Conservation (phyloP, 2,329 filamentous ascomycete genomes). For the Sporothrix brasiliensis region DNA sequence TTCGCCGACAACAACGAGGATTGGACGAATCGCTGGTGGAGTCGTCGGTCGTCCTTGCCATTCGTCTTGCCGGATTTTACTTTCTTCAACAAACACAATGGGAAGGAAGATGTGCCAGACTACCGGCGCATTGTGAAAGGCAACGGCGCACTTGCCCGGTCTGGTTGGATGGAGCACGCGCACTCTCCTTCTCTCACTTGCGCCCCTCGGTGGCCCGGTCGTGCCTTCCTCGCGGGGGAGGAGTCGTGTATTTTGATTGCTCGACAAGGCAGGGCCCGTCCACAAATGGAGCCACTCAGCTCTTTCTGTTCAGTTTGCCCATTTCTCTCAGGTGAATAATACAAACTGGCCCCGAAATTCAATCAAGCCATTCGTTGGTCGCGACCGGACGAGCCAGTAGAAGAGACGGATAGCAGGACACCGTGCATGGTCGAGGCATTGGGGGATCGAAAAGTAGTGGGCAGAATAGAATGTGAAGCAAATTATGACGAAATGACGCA, state of each 20-base stretch:
- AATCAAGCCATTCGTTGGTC: conserved; percentile 17
- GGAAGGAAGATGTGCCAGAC: conserved; percentile 4
- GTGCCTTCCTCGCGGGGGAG: conserved; percentile 13
- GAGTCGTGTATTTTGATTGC: conserved; percentile 26
- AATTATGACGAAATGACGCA: conserved; percentile 27
- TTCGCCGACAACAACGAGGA: conserved; percentile 32
- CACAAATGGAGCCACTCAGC: conserved; percentile 30
- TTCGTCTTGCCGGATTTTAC: conserved; percentile 15
- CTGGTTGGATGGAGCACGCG: conserved; percentile 14
- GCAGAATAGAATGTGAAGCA: conserved; percentile 1
- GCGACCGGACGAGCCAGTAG: conserved; percentile 21
- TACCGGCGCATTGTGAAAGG: not conserved
- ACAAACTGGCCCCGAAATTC: not conserved
- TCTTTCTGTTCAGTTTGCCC: conserved; percentile 5
- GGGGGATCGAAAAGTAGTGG: conserved; percentile 11
- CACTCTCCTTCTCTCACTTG: not conserved
- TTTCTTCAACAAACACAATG: conserved; percentile 22
- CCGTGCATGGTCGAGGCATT: conserved; percentile 12
- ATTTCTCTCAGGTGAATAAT: conserved; percentile 9
- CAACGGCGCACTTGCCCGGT: not conserved
- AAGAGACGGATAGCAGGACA: not conserved
- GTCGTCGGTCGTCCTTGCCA: conserved; percentile 34
- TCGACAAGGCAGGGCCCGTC: conserved; percentile 10
- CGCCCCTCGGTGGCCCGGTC: conserved; percentile 15
- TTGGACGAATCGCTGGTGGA: conserved; percentile 41